phyloP scores from a whole-genome alignment of 2,329 filamentous ascomycete species.

The Botrytis cinerea region DNA sequence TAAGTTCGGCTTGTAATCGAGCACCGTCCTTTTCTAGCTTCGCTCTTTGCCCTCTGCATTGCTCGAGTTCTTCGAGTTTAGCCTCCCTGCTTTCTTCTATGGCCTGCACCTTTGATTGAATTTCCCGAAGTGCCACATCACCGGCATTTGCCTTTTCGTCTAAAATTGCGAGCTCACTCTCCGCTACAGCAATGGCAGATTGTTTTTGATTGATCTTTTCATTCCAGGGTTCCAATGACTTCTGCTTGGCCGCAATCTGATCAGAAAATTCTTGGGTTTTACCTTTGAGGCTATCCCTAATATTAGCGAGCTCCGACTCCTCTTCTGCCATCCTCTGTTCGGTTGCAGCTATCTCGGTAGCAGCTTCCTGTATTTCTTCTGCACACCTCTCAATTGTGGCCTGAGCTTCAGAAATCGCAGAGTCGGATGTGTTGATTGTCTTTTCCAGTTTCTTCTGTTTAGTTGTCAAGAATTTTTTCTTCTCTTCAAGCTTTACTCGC shows the following conservation, averaged over 20 bases:
- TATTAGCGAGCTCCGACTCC: constrained; percentile 78
- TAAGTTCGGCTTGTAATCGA: constrained; percentile 70
- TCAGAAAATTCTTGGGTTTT: constrained; percentile 96
- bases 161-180: constrained; percentile 91
- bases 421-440: constrained; percentile 74
- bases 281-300: constrained; percentile 85
- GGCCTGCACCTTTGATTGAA: constrained; percentile 72
- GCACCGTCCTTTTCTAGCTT: constrained; percentile 73
- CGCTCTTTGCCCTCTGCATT: constrained; percentile 71
- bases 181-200: constrained; percentile 88
- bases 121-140: constrained; percentile 78
- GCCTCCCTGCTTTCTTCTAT: constrained; percentile 70
- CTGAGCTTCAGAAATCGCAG: constrained; percentile 71
- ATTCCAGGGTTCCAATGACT: constrained; percentile 92
- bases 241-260: constrained; percentile 88
- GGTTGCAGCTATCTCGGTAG: constrained; percentile 71
- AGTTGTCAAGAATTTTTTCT: constrained; percentile 86
- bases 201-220: constrained; percentile 97
- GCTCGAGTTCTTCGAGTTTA: constrained; percentile 74
- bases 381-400: constrained; percentile 76
- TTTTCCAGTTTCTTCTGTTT: constrained; percentile 97
- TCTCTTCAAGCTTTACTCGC: constrained; percentile 95
- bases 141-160: constrained; percentile 87
- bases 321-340: constrained; percentile 76
- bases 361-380: constrained; percentile 75